A percentile compares a stretch with the other conserved stretches of the same genome.
Evolutionary conservation across 805 yeast species (phyloP).

Genomic region (Wickerhamiella australiensis): DNA sequence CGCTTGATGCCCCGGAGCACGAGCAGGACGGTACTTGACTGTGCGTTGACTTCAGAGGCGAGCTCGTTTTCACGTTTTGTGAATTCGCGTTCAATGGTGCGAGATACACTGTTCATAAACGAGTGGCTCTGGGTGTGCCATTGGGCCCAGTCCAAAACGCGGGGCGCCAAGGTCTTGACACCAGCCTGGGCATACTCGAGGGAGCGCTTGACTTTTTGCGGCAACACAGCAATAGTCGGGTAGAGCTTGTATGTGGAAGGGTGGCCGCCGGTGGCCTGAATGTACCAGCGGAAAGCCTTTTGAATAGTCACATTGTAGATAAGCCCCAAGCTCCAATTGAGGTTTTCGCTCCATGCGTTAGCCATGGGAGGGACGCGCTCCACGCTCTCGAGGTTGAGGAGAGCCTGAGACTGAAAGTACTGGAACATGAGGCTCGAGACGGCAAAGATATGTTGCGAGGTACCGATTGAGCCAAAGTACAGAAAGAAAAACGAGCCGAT

Average conservation of each 20-base stretch:
- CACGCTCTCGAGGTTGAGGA: constrained; percentile 74
- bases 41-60: constrained; percentile 20
- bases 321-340: constrained; percentile 92
- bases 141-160: constrained; percentile 12
- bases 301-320: constrained; percentile 75
- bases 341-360: constrained; percentile 78
- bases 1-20: constrained; percentile 81
- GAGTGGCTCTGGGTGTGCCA: constrained; percentile 6
- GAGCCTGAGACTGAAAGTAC: constrained; percentile 80
- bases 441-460: constrained; percentile 82
- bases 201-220: constrained; percentile 46
- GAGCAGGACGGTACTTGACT: constrained; percentile 31
- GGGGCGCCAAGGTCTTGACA: constrained; percentile 33
- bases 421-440: constrained; percentile 71
- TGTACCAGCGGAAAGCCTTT: constrained; percentile 79
- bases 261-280: constrained; percentile 83
- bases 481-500: constrained; percentile 71
- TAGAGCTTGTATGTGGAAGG: constrained; percentile 54
- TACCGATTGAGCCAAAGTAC: constrained; percentile 73
- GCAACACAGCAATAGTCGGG: constrained; percentile 54
- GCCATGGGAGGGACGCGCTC: constrained; percentile 87
- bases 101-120: not conserved
- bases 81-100: not conserved
- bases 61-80: constrained; percentile 18
- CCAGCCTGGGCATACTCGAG: constrained; percentile 27